Evolutionary conservation across 73 alveolate genomes (phyloP), one percentile per base, ranked within the genome.

Genomic region (Urostyla sp.): DNA sequence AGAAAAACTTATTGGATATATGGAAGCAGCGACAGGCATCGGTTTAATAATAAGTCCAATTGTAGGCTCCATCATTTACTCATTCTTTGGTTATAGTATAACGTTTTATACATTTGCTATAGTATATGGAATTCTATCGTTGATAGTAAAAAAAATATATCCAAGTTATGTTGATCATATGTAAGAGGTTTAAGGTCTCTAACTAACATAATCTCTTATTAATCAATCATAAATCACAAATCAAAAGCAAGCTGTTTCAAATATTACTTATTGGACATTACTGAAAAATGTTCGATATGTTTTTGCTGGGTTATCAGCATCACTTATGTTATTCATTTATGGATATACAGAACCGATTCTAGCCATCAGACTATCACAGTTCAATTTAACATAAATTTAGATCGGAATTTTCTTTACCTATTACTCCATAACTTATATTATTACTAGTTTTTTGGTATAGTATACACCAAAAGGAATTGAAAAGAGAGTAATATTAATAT

Each of bases 331-430:
- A 31, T 78, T 78, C 53, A 38, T 61, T 35, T 78, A 59, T 27
- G 74, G 80, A 11, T 78, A 18, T 51, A 54, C 36, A 63, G 89
- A 78, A 34, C 89, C 89, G 15, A 60, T 78, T 18, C 40, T 78
- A 2, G 89, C 89, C 4, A 60, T 61, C 28, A 67, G 89, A 66
- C 21, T 78, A 0, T 26, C 13, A 5, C 32, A 28, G 30, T 78
- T 78, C 37, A 26, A 38, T 10, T 23, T 78, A 26, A 31, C 67
- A 6, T 21, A 44, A 4, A 26, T 32, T 6, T 21, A 73, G 48
- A 21, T 66, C 13, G 89, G 89, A 60, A 21, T 78, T 52, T 63
- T 59, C 26, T 78, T 78, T 45, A 35, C 89, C 21, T 28, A 60
- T 6, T 38, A 35, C n/a, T 72, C 80, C 1, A 43, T 78, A 0